Percentiles rank a stretch among this genome's conserved stretches.
These are phyloP conservation scores for Musa acuminata DNA, from an alignment of 176 grass and related monocot species.

Conservation along the genomic window DNA sequence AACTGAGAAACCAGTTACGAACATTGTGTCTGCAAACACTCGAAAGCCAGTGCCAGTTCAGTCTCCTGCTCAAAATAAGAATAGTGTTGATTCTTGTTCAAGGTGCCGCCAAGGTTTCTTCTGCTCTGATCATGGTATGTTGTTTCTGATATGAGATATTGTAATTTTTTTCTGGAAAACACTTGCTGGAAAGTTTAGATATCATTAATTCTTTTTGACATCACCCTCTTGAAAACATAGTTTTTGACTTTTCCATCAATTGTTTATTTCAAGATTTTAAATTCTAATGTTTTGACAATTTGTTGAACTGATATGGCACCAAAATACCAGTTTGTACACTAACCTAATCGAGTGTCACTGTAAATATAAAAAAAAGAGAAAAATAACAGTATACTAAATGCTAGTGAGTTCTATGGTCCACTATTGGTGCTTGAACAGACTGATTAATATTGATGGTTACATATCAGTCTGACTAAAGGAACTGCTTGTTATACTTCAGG, in stretches of 20 bases:
- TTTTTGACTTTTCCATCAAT: neutral
- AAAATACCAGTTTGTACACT: too few relatives aligned
- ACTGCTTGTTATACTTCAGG: constrained; percentile 32
- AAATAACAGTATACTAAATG: too few relatives aligned
- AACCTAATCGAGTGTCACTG: too few relatives aligned
- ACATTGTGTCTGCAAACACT: constrained; percentile 44
- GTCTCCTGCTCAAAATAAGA: constrained; percentile 32
- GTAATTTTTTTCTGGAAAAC: neutral
- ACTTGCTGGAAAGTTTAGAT: neutral
- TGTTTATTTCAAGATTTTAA: neutral
- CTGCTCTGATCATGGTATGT: constrained; percentile 95
- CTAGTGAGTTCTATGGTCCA: too few relatives aligned
- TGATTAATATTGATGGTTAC: too few relatives aligned
- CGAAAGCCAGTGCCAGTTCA: constrained; percentile 37
- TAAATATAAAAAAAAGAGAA: too few relatives aligned
- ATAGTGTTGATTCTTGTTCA: constrained; percentile 42
- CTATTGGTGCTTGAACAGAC: too few relatives aligned
- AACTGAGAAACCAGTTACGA: constrained; percentile 71
- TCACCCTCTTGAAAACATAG: neutral
- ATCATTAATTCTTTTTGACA: neutral
- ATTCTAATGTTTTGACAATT: neutral
- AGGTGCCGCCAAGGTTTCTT: constrained; percentile 92
- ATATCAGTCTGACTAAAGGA: neutral
- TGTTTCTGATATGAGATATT: constrained; percentile 8
- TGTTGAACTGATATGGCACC: too few relatives aligned